A percentile compares a stretch with the other conserved stretches of the same genome.
These are phyloP conservation scores for Morella rubra DNA, from an alignment of 306 rosid genomes.

Conservation along the genomic window DNA sequence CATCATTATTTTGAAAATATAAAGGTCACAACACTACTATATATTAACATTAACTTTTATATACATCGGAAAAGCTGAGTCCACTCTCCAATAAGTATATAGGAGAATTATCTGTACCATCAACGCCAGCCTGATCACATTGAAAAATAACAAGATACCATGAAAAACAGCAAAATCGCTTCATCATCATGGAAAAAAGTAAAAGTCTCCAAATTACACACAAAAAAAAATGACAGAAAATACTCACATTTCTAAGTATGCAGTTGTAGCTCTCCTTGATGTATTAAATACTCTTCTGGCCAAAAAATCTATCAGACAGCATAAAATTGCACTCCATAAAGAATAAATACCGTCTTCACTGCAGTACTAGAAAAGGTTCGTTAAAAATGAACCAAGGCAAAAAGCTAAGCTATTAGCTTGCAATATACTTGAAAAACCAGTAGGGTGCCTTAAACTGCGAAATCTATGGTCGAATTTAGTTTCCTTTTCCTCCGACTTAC, in stretches of 20 bases:
- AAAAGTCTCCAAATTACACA: not conserved
- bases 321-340: conserved; percentile 33
- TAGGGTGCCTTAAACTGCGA: conserved; percentile 44
- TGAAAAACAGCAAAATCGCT: conserved; percentile 3
- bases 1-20: conserved; percentile 31
- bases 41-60: conserved; percentile 36
- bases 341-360: conserved; percentile 37
- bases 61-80: conserved; percentile 48
- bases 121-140: conserved; percentile 34
- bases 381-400: conserved; percentile 43
- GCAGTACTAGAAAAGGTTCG: conserved; percentile 40
- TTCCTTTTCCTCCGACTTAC: conserved; percentile 43
- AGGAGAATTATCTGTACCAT: conserved; percentile 12
- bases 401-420: conserved; percentile 47
- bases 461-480: conserved; percentile 45
- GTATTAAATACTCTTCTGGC: conserved; percentile 41
- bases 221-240: not conserved
- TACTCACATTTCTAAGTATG: conserved; percentile 49
- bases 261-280: conserved; percentile 32
- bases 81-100: conserved; percentile 34
- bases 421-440: conserved; percentile 43
- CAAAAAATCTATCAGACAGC: conserved; percentile 40
- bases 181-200: not conserved
- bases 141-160: conserved; percentile 34
- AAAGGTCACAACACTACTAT: conserved; percentile 32